Evolutionary conservation across 176 grass and related monocot species (phyloP).

Genomic region (Phoenix roebelenii): DNA sequence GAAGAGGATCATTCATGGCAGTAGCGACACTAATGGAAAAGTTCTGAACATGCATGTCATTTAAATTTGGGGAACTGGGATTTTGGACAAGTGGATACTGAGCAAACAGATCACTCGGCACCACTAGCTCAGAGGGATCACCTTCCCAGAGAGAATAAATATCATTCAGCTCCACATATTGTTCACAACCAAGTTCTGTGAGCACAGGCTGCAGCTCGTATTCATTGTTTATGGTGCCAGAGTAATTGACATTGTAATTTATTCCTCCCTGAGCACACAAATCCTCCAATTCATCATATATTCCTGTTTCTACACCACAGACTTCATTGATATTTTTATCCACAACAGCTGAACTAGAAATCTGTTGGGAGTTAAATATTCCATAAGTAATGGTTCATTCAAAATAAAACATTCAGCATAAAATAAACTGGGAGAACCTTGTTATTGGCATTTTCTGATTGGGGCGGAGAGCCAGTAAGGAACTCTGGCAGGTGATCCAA

Average conservation of each 20-base stretch:
- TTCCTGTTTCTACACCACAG: constrained; percentile 13
- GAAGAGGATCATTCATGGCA: too few species aligned
- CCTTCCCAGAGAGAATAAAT: constrained; percentile 14
- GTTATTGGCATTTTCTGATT: neutral
- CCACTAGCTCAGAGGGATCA: neutral
- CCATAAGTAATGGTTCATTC: neutral
- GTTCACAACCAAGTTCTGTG: constrained; percentile 20
- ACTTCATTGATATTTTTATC: constrained; percentile 20
- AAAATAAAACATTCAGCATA: neutral
- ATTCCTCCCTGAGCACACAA: neutral
- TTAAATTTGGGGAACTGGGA: neutral
- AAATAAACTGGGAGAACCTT: neutral
- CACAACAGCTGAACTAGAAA: constrained; percentile 20
- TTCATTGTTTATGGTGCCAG: neutral
- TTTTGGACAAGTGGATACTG: neutral
- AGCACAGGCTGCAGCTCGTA: constrained; percentile 1
- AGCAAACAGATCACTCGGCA: neutral
- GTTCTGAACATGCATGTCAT: too few species aligned
- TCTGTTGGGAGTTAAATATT: constrained; percentile 20
- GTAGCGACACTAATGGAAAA: too few species aligned
- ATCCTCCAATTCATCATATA: constrained; percentile 32
- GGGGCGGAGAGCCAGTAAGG: constrained; percentile 28
- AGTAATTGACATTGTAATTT: constrained; percentile 1
- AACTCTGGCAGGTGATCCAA: constrained; percentile 48
- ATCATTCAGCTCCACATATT: constrained; percentile 57